These are phyloP conservation scores for Simmondsia chinensis DNA, from an alignment of 148 eudicot species.

Conservation along the genomic window DNA sequence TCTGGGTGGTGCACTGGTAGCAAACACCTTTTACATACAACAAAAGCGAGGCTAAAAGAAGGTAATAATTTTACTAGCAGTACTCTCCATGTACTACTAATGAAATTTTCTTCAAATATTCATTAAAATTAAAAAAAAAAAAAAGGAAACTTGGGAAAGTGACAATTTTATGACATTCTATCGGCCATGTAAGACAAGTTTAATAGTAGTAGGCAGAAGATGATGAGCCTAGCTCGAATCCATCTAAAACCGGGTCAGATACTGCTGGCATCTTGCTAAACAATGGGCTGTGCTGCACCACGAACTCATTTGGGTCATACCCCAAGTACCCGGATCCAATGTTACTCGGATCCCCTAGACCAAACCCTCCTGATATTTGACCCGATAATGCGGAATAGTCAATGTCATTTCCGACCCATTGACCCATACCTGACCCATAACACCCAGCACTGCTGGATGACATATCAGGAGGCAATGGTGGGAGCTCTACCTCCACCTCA, in stretches of 20 bases:
- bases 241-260: constrained; percentile 15
- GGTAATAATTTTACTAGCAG: no score
- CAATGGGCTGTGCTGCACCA: constrained; percentile 1
- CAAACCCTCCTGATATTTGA: neutral
- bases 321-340: neutral
- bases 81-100: no score
- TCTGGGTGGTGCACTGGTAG: no score
- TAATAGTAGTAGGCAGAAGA: constrained; percentile 14
- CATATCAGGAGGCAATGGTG: neutral
- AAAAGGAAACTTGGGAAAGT: no score
- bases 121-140: no score
- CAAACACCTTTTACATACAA: no score
- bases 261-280: constrained; percentile 9
- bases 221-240: constrained; percentile 21
- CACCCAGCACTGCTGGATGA: neutral
- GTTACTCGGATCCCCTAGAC: neutral
- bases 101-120: no score
- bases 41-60: no score
- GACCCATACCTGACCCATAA: neutral
- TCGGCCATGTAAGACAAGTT: constrained; percentile 1
- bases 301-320: neutral
- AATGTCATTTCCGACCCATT: neutral
- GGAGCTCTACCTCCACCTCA: neutral
- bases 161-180: no score
- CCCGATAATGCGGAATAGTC: neutral